These are phyloP conservation scores for Auricularia cornea DNA, from an alignment of 768 basidiomycete species.

Conservation along the genomic window DNA sequence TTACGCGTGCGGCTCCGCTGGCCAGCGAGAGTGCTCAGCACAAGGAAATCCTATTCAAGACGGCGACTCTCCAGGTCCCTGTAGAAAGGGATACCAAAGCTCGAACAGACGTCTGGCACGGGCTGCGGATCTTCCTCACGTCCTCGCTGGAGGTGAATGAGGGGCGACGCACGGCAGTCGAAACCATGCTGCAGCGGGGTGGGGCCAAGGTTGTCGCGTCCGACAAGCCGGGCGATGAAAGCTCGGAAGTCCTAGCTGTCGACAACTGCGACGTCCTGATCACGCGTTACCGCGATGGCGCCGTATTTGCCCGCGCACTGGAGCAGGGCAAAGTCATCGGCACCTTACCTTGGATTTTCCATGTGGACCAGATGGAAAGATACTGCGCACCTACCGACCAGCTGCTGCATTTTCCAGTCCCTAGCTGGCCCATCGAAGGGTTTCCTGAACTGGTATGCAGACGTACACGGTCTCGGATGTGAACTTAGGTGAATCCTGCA, in stretches of 20 bases:
- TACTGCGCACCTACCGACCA: constrained; percentile 61
- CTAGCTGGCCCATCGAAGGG: constrained; percentile 47
- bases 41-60: constrained; percentile 29
- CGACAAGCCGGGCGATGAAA: constrained; percentile 17
- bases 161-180: constrained; percentile 45
- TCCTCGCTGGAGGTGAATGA: constrained; percentile 45
- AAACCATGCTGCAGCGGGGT: constrained; percentile 48
- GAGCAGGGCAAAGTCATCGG: constrained; percentile 54
- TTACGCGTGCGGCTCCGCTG: constrained; percentile 17
- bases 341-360: constrained; percentile 76
- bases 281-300: constrained; percentile 58
- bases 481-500: constrained; percentile 17
- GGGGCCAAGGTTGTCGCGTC: constrained; percentile 45
- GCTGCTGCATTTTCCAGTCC: constrained; percentile 79
- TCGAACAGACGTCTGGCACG: constrained; percentile 11
- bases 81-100: neutral
- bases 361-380: constrained; percentile 56
- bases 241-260: constrained; percentile 24
- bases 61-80: constrained; percentile 15
- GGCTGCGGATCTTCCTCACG: constrained; percentile 53
- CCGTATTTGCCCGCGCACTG: constrained; percentile 56
- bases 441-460: constrained; percentile 53
- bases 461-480: neutral
- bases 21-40: constrained; percentile 24
- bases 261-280: constrained; percentile 64